Conservation (phyloP, 2,329 filamentous ascomycete species). For the Escovopsis weberi region DNA sequence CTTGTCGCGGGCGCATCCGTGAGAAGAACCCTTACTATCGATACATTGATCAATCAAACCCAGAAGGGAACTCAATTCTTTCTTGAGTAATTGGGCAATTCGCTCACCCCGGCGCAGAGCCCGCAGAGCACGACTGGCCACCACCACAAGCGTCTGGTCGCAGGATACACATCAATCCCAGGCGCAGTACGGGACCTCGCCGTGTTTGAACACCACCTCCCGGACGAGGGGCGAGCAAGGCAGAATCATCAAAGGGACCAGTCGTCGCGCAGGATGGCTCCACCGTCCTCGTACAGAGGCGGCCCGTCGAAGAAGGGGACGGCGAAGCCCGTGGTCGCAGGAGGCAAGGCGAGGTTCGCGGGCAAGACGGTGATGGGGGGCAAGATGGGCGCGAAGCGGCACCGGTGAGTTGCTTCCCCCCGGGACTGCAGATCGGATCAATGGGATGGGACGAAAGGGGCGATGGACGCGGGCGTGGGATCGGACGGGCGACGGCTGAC, state of each 20-base stretch:
- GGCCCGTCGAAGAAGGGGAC: slow-evolving; percentile 9
- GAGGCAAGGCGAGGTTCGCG: not conserved
- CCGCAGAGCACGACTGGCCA: too few relatives aligned
- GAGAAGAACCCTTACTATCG: not conserved
- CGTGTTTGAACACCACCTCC: too few relatives aligned
- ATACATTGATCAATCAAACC: too few relatives aligned
- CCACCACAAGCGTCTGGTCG: too few relatives aligned
- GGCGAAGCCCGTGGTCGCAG: not conserved
- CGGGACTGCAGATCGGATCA: not conserved
- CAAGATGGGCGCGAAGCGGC: slow-evolving; percentile 6
- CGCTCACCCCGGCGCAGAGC: too few relatives aligned
- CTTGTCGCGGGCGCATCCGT: not conserved
- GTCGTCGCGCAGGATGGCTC: not conserved
- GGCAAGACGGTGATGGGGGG: slow-evolving; percentile 12
- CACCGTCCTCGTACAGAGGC: slow-evolving; percentile 11
- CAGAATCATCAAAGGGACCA: not conserved
- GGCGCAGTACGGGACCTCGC: too few relatives aligned
- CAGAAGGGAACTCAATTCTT: too few relatives aligned
- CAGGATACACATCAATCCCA: too few relatives aligned
- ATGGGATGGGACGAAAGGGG: not conserved
- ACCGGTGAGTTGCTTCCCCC: slow-evolving; percentile 9
- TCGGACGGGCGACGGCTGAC: not conserved
- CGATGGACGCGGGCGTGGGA: slow-evolving; percentile 1
- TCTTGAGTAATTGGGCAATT: too few relatives aligned
- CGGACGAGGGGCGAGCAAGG: too few relatives aligned